Percentiles rank a stretch among this genome's conserved stretches.
Conservation (phyloP, 352 stramenopile species). For the Blastocystis sp. region DNA sequence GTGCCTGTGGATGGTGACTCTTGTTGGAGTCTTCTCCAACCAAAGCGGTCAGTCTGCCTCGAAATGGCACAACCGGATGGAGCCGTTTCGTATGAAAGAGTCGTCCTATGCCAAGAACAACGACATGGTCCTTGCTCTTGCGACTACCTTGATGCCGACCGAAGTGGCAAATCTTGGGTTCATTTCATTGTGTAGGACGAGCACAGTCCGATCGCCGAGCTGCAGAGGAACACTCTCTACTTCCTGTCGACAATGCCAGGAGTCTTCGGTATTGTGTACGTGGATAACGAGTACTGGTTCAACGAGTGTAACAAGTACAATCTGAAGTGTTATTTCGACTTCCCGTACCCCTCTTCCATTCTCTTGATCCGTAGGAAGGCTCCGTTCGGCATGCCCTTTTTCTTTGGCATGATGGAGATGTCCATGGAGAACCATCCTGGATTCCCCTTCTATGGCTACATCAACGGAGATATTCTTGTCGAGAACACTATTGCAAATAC, state of each 20-base stretch:
- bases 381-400: slow-evolving; percentile 51
- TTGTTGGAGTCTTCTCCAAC: not conserved
- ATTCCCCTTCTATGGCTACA: slow-evolving; percentile 56
- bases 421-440: slow-evolving; percentile 25
- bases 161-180: not conserved
- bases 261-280: slow-evolving; percentile 18
- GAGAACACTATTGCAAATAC: slow-evolving; percentile 30
- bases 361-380: not conserved
- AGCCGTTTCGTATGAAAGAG: not conserved
- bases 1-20: not conserved
- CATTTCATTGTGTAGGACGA: not conserved
- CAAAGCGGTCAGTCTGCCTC: not conserved
- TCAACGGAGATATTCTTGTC: slow-evolving; percentile 57
- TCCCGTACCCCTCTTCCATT: not conserved
- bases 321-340: slow-evolving; percentile 27
- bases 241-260: slow-evolving; percentile 47
- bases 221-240: slow-evolving; percentile 52
- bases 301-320: slow-evolving; percentile 51
- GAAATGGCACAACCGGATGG: not conserved
- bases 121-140: not conserved
- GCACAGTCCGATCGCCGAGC: slow-evolving; percentile 28
- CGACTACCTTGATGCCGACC: slow-evolving; percentile 18
- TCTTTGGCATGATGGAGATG: slow-evolving; percentile 47
- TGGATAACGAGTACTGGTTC: slow-evolving; percentile 53
- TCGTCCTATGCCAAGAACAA: not conserved